These are phyloP conservation scores for Xylariaceae sp. DNA, from an alignment of 2,329 filamentous ascomycete species.

Conservation along the genomic window DNA sequence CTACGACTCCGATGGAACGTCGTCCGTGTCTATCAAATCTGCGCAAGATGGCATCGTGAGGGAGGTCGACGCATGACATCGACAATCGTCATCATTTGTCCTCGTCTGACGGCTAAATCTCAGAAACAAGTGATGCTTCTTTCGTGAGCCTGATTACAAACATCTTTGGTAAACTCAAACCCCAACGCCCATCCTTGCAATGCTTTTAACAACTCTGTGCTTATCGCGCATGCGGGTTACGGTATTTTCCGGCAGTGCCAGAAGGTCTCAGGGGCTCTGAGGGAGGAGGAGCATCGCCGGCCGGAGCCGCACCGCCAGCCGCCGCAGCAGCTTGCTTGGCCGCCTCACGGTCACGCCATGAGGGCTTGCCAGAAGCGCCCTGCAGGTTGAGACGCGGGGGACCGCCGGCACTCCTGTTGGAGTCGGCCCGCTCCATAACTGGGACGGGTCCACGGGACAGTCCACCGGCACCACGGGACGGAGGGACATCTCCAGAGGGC, in stretches of 20 bases:
- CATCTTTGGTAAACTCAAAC: constrained; percentile 27
- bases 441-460: constrained; percentile 29
- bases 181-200: constrained; percentile 29
- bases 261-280: constrained; percentile 48
- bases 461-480: constrained; percentile 24
- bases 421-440: constrained; percentile 27
- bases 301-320: constrained; percentile 8
- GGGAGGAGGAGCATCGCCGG: constrained; percentile 20
- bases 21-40: neutral
- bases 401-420: constrained; percentile 24
- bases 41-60: neutral
- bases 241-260: constrained; percentile 54
- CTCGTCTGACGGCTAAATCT: constrained; percentile 9
- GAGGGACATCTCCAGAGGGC: constrained; percentile 30
- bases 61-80: neutral
- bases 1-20: neutral
- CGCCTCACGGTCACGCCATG: constrained; percentile 70
- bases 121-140: constrained; percentile 17
- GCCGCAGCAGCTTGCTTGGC: constrained; percentile 34
- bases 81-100: constrained; percentile 13
- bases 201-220: constrained; percentile 27
- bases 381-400: constrained; percentile 59
- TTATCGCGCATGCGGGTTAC: constrained; percentile 45
- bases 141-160: constrained; percentile 29
- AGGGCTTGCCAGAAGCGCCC: constrained; percentile 55